These are phyloP conservation scores for Penicillium flavigenum DNA, from an alignment of 495 filamentous ascomycete genomes.

Conservation along the genomic window DNA sequence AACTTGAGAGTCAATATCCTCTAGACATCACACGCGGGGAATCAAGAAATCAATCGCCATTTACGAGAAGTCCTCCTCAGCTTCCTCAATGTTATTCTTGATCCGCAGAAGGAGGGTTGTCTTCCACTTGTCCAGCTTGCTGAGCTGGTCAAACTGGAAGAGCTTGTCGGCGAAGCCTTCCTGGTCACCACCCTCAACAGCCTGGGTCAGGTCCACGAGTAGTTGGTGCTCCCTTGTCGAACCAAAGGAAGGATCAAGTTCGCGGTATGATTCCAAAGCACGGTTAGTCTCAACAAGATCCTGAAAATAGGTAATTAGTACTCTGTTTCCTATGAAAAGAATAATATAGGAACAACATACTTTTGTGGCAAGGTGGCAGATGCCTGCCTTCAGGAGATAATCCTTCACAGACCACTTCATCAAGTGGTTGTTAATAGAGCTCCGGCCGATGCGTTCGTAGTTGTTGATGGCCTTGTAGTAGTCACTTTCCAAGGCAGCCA, in stretches of 20 bases:
- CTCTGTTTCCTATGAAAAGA: neutral
- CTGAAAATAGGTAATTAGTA: slow-evolving; percentile 20
- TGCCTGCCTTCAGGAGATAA: slow-evolving; percentile 86
- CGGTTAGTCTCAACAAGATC: slow-evolving; percentile 74
- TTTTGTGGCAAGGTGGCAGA: slow-evolving; percentile 74
- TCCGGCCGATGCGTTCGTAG: slow-evolving; percentile 76
- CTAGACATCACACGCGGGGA: slow-evolving; percentile 29
- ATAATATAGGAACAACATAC: slow-evolving; percentile 29
- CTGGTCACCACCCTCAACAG: slow-evolving; percentile 70
- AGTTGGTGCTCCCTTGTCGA: slow-evolving; percentile 76
- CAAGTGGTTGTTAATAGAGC: slow-evolving; percentile 70
- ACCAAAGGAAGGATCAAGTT: slow-evolving; percentile 75
- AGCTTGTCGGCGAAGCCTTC: slow-evolving; percentile 82
- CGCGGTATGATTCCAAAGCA: slow-evolving; percentile 75
- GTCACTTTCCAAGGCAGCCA: slow-evolving; percentile 74
- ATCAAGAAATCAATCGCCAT: slow-evolving; percentile 23
- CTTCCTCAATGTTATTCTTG: slow-evolving; percentile 77
- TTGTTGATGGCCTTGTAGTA: slow-evolving; percentile 77
- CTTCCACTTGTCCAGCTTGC: slow-evolving; percentile 94
- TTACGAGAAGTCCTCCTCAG: slow-evolving; percentile 73
- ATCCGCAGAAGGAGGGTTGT: slow-evolving; percentile 78
- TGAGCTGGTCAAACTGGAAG: slow-evolving; percentile 83
- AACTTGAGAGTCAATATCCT: slow-evolving; percentile 13
- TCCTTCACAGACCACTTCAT: slow-evolving; percentile 93
- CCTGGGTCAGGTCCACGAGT: slow-evolving; percentile 67